phyloP scores from a whole-genome alignment of 164 flowering plant species.

The Aristolochia fimbriata region DNA sequence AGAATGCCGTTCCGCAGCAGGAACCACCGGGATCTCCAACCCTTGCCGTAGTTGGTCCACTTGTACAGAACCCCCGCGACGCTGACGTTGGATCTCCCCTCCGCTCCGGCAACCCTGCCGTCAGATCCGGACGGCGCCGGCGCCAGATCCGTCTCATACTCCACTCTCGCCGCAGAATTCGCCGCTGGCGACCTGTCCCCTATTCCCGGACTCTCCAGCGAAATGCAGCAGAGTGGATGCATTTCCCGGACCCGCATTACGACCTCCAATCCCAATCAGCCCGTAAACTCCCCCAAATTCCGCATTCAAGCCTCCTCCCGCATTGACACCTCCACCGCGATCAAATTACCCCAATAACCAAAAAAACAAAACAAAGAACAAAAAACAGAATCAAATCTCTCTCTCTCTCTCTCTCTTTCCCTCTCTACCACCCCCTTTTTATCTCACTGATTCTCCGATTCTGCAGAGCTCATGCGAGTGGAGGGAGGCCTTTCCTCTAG shows the following conservation, averaged over 20 bases:
- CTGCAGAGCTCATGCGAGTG: no score
- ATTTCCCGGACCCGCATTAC: conserved; percentile 71
- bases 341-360: background rate
- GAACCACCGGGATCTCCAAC: conserved; percentile 96
- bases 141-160: conserved; percentile 4
- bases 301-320: background rate
- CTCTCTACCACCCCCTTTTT: background rate
- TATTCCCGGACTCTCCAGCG: conserved; percentile 44
- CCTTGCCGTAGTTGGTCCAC: conserved; percentile 95
- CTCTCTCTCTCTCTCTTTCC: background rate
- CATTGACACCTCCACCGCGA: background rate
- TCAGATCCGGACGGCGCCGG: conserved; percentile 38
- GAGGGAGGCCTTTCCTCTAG: no score
- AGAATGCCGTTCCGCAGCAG: conserved; percentile 52
- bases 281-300: background rate
- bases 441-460: no score
- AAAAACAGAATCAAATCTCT: background rate
- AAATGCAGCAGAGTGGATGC: conserved; percentile 84
- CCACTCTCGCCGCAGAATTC: conserved; percentile 7
- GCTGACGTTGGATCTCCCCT: conserved; percentile 28
- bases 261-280: background rate
- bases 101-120: conserved; percentile 16
- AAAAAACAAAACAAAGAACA: background rate
- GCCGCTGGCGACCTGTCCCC: conserved; percentile 36
- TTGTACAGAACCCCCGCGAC: conserved; percentile 80